Evolutionary conservation across 2,329 filamentous ascomycete species (phyloP), one percentile per base, ranked within the genome.

Genomic region (Xylariaceae sp.): DNA sequence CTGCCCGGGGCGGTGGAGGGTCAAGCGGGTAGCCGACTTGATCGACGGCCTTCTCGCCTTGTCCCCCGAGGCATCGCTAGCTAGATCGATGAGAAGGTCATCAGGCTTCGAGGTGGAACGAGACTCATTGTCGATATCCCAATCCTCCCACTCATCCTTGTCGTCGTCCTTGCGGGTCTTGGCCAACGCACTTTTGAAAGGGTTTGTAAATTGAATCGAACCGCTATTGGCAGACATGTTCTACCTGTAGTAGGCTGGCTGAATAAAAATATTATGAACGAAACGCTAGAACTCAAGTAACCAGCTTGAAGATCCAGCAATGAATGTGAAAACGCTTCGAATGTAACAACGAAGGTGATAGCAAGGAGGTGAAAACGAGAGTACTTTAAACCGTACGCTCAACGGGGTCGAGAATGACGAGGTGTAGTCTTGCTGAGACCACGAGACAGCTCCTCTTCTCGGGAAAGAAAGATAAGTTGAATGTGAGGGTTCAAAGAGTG

Each of bases 71-170:
- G 59, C 55, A 30, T 66, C 62, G 45, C 66, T 62, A 8, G 60
- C 64, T 11, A 69, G 30, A 51, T 70, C 64, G 47, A 70, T 66
- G 53, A 71, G 65, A 56, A 66, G 62, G 9, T 56, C 58, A 30
- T 65, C 56, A 13, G 58, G 56, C 52, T 68, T 51, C 11, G 63
- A 57, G n/a, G 54, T 7, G 10, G 56, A 45, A 35, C 37, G 49
- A 6, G 66, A 65, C n/a, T 69, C 66, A 47, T 64, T 64, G 23
- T 66, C 67, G 6, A 65, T 61, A 13, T 71, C 69, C 71, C 71
- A 73, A 39, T 73, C 70, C 56, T 73, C 71, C 70, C 70, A 71
- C 15, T 73, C 69, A 51, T 71, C 68, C 56, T 61, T 67, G 4
- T 51, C 66, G 30, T 69, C 62, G 34, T 68, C 64, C 51, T 61